A percentile compares a stretch with the other conserved stretches of the same genome.
Evolutionary conservation across 768 basidiomycete species (phyloP).

Genomic region (Suillus alpinus): DNA sequence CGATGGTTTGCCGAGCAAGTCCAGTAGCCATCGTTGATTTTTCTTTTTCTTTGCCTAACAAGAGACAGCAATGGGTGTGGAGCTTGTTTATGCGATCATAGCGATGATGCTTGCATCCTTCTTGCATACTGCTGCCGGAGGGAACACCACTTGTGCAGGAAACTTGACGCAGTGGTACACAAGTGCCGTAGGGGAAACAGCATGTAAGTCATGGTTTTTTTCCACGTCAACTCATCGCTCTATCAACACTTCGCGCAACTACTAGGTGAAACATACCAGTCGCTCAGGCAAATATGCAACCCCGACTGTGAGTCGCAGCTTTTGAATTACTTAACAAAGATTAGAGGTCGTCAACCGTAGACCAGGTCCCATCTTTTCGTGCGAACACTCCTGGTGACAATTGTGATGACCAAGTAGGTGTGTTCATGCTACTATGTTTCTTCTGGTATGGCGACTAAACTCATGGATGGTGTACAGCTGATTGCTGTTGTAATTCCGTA

Average conservation of each 20-base stretch:
- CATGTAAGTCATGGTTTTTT: constrained; percentile 15
- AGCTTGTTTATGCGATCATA: too few relatives aligned
- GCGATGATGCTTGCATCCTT: too few relatives aligned
- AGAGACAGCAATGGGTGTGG: too few relatives aligned
- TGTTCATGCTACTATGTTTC: neutral
- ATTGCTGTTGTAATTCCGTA: constrained; percentile 27
- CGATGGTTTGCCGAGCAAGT: too few relatives aligned
- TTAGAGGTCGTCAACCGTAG: neutral
- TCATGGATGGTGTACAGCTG: constrained; percentile 7
- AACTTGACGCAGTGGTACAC: constrained; percentile 23
- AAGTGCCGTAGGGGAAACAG: constrained; percentile 23
- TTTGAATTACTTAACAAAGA: neutral
- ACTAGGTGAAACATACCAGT: constrained; percentile 22
- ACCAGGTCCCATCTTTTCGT: constrained; percentile 19
- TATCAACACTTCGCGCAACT: neutral
- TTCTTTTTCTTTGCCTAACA: too few relatives aligned
- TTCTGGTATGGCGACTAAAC: neutral
- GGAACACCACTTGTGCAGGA: constrained; percentile 21
- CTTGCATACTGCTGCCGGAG: constrained; percentile 4
- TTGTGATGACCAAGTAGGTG: constrained; percentile 23
- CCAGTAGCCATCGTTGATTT: too few relatives aligned
- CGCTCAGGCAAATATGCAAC: constrained; percentile 25
- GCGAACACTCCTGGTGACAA: constrained; percentile 20
- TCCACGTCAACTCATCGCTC: neutral
- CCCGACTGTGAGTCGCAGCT: constrained; percentile 11